phyloP scores from a whole-genome alignment of 73 alveolate species.

The Paramecium octaurelia region DNA sequence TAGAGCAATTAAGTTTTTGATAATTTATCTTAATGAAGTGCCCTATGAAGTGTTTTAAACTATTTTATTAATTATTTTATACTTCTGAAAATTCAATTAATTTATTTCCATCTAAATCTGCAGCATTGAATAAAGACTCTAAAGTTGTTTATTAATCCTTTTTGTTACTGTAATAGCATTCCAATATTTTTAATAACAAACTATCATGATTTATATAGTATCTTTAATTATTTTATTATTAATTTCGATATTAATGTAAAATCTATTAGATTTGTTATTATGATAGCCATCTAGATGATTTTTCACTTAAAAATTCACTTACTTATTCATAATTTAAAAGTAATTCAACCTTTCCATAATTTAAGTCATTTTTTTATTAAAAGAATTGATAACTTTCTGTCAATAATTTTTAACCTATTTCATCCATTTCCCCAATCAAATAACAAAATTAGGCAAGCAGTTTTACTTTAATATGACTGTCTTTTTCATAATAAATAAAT shows the following conservation, averaged over 20 bases:
- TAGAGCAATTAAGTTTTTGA: not conserved
- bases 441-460: not conserved
- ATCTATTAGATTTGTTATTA: not conserved
- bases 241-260: not conserved
- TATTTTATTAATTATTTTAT: not conserved
- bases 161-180: not conserved
- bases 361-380: not conserved
- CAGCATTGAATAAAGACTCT: not conserved
- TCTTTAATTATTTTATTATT: slow-evolving; percentile 7
- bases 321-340: not conserved
- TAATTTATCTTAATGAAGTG: not conserved
- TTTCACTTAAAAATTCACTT: not conserved
- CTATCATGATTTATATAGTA: slow-evolving; percentile 4
- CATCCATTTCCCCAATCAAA: slow-evolving; percentile 14
- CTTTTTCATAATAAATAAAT: slow-evolving; percentile 30
- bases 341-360: not conserved
- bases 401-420: slow-evolving; percentile 3
- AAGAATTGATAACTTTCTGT: not conserved
- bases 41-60: slow-evolving; percentile 30
- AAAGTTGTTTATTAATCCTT: not conserved
- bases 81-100: slow-evolving; percentile 39
- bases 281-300: not conserved
- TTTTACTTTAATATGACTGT: not conserved
- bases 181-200: not conserved
- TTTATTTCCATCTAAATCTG: slow-evolving; percentile 49